Evolutionary conservation across 805 yeast species (phyloP), one percentile per base, ranked within the genome.

Genomic region (Barnettozyma populi): DNA sequence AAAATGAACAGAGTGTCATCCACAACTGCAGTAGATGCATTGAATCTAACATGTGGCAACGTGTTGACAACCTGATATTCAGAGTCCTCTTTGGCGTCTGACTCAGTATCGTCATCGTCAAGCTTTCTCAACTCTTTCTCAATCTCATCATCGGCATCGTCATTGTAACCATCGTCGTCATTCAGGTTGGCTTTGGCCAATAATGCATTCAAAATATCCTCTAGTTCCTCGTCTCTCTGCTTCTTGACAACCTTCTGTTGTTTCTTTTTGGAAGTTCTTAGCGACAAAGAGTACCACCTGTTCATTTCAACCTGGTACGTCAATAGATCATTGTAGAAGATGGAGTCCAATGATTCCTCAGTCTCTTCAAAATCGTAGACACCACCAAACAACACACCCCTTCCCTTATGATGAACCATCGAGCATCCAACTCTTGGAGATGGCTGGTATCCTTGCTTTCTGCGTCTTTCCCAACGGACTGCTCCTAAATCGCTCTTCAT

Each of bases 291-390:
- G 59, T 79, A 86, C 98, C 99, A 92, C 62, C 96, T 78, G 65
- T 92, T 92, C 16, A 82, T 73, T 57, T 89, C 97, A 16, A 84
- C 72, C 53, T 90, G 95, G 63, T 87, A 92, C 2, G 95, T 84
- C 58, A 80, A 80, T 43, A 92, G 66, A 51, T 82, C 81, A 63
- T 90, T 90, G 68, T 78, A 92, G 64, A 90, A 92, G 42, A 78
- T 80, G 1, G 96, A 88, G 41, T 86, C 92, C 51, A 92, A 69
- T 46, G 86, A 79, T 66, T 94, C 98, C 64, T 92, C 98, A 13
- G 96, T 92, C 66, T 92, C 99, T 57, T 90, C 96, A 52, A 78
- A 86, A 65, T 92, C 98, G 59, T 79, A 90, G 13, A 94, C 99
- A 57, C 98, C 98, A 35, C 98, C 98, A 69, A 92, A 94, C 61